Percentiles rank a stretch among this genome's conserved stretches.
Conservation (phyloP, 192 early-diverging fungal genomes). For the Backusella liffmaniae region DNA sequence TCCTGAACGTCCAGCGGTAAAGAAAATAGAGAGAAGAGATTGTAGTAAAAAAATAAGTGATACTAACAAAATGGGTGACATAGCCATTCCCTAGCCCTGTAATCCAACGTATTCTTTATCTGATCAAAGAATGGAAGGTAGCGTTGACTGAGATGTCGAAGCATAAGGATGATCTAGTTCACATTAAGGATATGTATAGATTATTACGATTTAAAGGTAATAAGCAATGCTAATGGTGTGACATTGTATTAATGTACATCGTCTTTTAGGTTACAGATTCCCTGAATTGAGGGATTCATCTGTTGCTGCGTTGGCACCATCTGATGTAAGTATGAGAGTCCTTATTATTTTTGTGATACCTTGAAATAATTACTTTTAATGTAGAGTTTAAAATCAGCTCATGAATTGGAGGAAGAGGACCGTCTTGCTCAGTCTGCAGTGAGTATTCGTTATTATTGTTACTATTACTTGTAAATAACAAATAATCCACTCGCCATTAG, state of each 20-base stretch:
- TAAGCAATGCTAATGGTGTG: background rate
- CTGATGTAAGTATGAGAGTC: conserved; percentile 30
- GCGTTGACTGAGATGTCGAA: conserved; percentile 84
- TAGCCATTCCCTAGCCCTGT: conserved; percentile 56
- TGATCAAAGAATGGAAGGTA: conserved; percentile 95
- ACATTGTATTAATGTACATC: background rate
- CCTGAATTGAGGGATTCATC: conserved; percentile 61
- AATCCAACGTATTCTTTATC: conserved; percentile 82
- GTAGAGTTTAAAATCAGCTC: conserved; percentile 81
- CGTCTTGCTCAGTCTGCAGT: conserved; percentile 76
- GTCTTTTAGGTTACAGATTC: conserved; percentile 64
- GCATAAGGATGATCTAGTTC: conserved; percentile 88
- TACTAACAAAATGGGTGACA: background rate
- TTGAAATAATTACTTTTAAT: conserved; percentile 8
- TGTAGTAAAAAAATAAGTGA: background rate
- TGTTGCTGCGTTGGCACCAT: conserved; percentile 56
- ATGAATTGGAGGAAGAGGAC: conserved; percentile 94
- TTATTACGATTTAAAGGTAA: conserved; percentile 85
- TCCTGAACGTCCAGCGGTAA: conserved; percentile 75
- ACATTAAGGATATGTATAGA: conserved; percentile 95
- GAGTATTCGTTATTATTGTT: conserved; percentile 14
- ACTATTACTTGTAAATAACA: background rate
- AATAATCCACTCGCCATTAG: conserved; percentile 22
- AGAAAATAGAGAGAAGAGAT: conserved; percentile 29
- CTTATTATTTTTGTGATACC: background rate